These are phyloP conservation scores for Nicotiana undulata DNA, from an alignment of 257 asterid species.

Conservation along the genomic window DNA sequence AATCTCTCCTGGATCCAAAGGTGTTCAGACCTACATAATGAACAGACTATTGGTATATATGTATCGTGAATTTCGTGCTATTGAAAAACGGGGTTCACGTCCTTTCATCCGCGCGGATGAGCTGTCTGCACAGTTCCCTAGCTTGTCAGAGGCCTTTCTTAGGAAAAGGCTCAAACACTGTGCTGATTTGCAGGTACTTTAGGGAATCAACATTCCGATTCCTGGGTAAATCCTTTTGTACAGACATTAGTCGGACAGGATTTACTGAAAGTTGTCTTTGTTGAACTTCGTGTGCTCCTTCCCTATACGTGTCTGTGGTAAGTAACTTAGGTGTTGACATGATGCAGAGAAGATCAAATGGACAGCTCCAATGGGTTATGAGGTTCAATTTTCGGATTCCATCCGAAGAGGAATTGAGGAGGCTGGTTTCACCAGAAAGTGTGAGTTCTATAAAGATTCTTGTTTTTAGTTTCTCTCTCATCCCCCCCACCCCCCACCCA, in stretches of 20 bases:
- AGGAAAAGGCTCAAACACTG: conserved; percentile 80
- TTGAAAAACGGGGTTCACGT: conserved; percentile 70
- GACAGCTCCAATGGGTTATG: conserved; percentile 79
- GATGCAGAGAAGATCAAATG: conserved; percentile 65
- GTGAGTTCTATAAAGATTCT: conserved; percentile 41
- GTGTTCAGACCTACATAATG: conserved; percentile 70
- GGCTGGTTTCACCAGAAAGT: conserved; percentile 95
- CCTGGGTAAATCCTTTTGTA: not conserved
- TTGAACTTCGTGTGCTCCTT: not conserved
- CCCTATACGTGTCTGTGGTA: not conserved
- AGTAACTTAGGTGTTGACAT: not conserved
- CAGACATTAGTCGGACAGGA: not conserved
- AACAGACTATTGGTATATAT: conserved; percentile 81
- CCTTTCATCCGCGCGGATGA: conserved; percentile 83
- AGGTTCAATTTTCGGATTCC: conserved; percentile 84
- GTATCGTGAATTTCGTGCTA: conserved; percentile 83
- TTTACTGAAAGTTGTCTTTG: not conserved
- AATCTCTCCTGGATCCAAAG: conserved; percentile 89
- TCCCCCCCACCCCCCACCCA: not conserved
- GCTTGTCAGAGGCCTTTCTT: conserved; percentile 67
- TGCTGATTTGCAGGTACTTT: conserved; percentile 81
- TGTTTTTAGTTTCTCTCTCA: not conserved
- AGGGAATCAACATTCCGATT: not conserved
- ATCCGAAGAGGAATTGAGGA: conserved; percentile 89
- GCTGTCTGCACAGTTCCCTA: conserved; percentile 71